Conservation (phyloP, 768 basidiomycete genomes). For the Psilocybe sp. region DNA sequence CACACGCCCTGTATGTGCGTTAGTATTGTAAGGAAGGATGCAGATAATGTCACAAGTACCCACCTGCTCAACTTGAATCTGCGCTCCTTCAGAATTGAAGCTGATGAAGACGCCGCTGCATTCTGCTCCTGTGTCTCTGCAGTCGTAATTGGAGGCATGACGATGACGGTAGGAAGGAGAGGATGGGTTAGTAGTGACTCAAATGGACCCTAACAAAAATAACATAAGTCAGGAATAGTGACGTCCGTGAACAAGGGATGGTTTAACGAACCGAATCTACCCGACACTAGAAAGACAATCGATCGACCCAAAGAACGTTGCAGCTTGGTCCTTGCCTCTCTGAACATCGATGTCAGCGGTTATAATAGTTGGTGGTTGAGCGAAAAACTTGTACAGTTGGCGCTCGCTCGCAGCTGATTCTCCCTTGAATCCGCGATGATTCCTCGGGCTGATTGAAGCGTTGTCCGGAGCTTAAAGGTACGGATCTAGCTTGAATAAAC, state of each 20-base stretch:
- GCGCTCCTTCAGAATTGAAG: constrained; percentile 69
- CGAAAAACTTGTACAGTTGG: too few relatives aligned
- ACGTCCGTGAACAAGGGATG: constrained; percentile 10
- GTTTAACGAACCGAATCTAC: constrained; percentile 32
- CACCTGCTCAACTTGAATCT: constrained; percentile 88
- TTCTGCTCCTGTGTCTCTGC: constrained; percentile 43
- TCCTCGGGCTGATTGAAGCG: too few relatives aligned
- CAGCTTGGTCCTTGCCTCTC: too few relatives aligned
- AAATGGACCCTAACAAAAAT: constrained; percentile 19
- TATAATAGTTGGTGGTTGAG: too few relatives aligned
- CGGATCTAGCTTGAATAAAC: too few relatives aligned
- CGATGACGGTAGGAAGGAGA: constrained; percentile 33
- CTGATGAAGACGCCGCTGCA: constrained; percentile 27
- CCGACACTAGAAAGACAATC: constrained; percentile 21
- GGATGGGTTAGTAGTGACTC: constrained; percentile 22
- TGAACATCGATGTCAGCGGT: too few relatives aligned
- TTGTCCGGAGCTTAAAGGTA: too few relatives aligned
- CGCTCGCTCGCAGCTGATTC: too few relatives aligned
- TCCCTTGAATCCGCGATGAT: too few relatives aligned
- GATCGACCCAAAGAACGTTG: neutral
- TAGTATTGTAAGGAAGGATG: neutral
- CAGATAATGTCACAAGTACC: constrained; percentile 16
- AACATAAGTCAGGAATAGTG: constrained; percentile 20
- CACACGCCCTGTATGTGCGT: constrained; percentile 63
- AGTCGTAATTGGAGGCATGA: constrained; percentile 48